These are phyloP conservation scores for Massarina eburnea DNA, from an alignment of 2,329 filamentous ascomycete species.

Conservation along the genomic window DNA sequence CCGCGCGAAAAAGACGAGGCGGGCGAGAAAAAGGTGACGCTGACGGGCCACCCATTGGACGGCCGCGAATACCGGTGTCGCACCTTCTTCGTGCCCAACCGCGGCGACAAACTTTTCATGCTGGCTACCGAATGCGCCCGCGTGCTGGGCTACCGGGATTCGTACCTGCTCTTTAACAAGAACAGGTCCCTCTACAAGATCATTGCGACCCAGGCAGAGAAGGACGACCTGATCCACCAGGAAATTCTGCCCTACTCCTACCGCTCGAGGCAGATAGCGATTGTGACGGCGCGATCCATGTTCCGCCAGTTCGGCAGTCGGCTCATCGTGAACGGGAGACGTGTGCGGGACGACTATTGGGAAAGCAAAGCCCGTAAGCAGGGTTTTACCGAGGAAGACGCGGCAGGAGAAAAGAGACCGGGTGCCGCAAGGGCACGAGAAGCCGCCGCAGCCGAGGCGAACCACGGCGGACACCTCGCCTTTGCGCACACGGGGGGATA, in stretches of 20 bases:
- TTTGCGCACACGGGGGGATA: slow-evolving; percentile 33
- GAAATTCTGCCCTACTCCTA: slow-evolving; percentile 98
- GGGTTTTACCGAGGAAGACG: slow-evolving; percentile 95
- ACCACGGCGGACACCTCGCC: slow-evolving; percentile 51
- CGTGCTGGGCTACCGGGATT: slow-evolving; percentile 91
- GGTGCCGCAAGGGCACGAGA: slow-evolving; percentile 88
- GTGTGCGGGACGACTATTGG: slow-evolving; percentile 98
- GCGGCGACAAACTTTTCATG: slow-evolving; percentile 96
- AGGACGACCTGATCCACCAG: slow-evolving; percentile 92
- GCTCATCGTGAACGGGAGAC: slow-evolving; percentile 83
- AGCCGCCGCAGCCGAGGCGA: slow-evolving; percentile 69
- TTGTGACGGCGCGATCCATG: slow-evolving; percentile 97
- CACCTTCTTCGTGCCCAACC: slow-evolving; percentile 88
- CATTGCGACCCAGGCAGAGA: slow-evolving; percentile 92
- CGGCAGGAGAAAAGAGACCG: slow-evolving; percentile 93
- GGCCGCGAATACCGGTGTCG: slow-evolving; percentile 87
- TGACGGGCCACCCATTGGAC: slow-evolving; percentile 78
- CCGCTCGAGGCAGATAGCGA: slow-evolving; percentile 95
- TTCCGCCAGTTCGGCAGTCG: slow-evolving; percentile 97
- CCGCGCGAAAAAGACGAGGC: slow-evolving; percentile 90
- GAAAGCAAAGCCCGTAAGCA: slow-evolving; percentile 96
- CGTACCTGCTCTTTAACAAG: slow-evolving; percentile 98
- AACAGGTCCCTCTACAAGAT: slow-evolving; percentile 97
- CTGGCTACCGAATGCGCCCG: slow-evolving; percentile 95
- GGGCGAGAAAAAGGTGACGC: slow-evolving; percentile 90